phyloP scores from a whole-genome alignment of 2,329 filamentous ascomycete species.

The Ascochyta clinopodiicola region DNA sequence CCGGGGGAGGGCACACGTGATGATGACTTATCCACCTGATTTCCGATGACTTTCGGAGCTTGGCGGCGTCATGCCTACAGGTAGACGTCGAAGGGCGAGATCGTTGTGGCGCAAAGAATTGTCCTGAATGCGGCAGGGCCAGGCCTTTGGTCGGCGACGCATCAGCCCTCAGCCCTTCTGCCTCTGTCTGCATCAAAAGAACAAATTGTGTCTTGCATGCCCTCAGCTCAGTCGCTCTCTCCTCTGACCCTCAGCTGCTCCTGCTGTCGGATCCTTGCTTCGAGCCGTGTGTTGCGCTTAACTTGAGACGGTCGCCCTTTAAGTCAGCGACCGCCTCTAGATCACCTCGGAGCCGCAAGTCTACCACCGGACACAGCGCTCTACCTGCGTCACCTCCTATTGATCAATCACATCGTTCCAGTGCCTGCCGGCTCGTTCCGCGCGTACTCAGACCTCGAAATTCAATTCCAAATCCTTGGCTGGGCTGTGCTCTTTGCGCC shows the following conservation, averaged over 20 bases:
- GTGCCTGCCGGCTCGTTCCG: constrained; percentile 14
- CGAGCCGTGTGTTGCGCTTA: constrained; percentile 8
- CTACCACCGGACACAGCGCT: constrained; percentile 7
- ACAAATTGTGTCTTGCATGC: constrained; percentile 14
- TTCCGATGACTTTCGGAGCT: constrained; percentile 6
- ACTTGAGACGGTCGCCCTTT: constrained; percentile 10
- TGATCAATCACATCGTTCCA: constrained; percentile 13
- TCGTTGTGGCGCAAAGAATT: constrained; percentile 17
- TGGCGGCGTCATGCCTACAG: constrained; percentile 6
- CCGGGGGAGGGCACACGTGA: neutral
- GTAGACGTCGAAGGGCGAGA: constrained; percentile 17
- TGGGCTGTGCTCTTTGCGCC: constrained; percentile 15
- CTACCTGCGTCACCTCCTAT: neutral
- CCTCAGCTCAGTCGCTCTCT: constrained; percentile 11
- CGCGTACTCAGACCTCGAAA: constrained; percentile 5
- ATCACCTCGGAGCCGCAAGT: constrained; percentile 17
- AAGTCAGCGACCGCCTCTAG: constrained; percentile 15
- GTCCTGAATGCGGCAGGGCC: constrained; percentile 16
- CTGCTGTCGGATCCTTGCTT: constrained; percentile 8
- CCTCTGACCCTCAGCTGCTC: constrained; percentile 3
- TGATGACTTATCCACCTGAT: neutral
- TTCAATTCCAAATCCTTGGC: constrained; percentile 15
- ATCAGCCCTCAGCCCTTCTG: constrained; percentile 9
- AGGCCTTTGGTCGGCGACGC: constrained; percentile 17
- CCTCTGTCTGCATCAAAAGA: neutral